Evolutionary conservation across 1,284 basidiomycete species (phyloP).

Genomic region (Malassezia cuniculi): DNA sequence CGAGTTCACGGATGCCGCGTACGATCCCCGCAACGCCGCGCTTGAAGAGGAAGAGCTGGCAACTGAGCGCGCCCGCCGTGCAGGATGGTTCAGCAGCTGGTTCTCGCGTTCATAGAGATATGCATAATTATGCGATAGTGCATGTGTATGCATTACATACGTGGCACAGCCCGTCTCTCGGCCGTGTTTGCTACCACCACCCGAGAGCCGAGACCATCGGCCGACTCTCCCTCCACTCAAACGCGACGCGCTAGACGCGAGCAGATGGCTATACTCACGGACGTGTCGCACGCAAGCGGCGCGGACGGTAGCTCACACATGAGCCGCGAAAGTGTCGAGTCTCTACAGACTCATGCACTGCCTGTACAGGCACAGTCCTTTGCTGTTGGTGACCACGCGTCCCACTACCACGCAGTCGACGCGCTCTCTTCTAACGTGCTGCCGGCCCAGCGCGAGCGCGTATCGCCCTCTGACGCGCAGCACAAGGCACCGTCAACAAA

Average conservation of each 20-base stretch:
- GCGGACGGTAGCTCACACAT: conserved; percentile 1
- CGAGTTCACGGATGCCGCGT: conserved; percentile 17
- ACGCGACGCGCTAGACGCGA: conserved; percentile 1
- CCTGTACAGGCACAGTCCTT: conserved; percentile 12
- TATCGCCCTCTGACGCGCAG: conserved; percentile 8
- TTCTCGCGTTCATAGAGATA: conserved; percentile 11
- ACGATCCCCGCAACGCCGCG: conserved; percentile 27
- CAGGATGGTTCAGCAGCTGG: conserved; percentile 42
- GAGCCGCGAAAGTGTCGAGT: conserved; percentile 6
- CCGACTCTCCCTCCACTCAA: conserved; percentile 15
- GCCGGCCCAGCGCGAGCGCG: conserved; percentile 7
- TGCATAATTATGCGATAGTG: background rate
- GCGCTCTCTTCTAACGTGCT: conserved; percentile 14
- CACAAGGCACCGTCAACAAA: conserved; percentile 18
- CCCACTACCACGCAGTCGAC: conserved; percentile 15
- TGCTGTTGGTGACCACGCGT: conserved; percentile 11
- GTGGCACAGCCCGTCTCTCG: conserved; percentile 4
- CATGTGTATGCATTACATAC: background rate
- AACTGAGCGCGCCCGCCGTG: conserved; percentile 18
- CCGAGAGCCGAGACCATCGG: conserved; percentile 7
- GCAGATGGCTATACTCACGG: conserved; percentile 4
- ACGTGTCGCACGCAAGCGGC: conserved; percentile 2
- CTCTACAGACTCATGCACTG: conserved; percentile 11
- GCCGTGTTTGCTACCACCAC: conserved; percentile 15
- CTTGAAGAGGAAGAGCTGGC: conserved; percentile 30